Evolutionary conservation across 2,329 filamentous ascomycete genomes (phyloP).

Genomic region (Cladosporium sp.): DNA sequence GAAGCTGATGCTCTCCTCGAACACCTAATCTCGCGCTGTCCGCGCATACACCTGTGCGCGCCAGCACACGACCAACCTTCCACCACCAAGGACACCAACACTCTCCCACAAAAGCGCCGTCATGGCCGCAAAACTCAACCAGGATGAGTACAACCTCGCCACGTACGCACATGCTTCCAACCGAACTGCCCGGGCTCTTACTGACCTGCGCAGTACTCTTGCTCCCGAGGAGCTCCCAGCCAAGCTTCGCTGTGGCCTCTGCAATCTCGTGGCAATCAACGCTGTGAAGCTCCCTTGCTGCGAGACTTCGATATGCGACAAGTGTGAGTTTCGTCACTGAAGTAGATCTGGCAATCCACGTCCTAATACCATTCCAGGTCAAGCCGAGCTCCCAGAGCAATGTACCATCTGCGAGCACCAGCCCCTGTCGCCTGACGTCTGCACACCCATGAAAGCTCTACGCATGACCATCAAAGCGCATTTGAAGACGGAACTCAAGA

Average conservation of each 20-base stretch:
- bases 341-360: neutral
- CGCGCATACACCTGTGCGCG: neutral
- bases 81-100: neutral
- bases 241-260: slow-evolving; percentile 91
- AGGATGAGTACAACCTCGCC: slow-evolving; percentile 4
- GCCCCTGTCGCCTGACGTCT: slow-evolving; percentile 79
- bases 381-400: slow-evolving; percentile 55
- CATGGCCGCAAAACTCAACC: slow-evolving; percentile 8
- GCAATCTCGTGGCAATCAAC: slow-evolving; percentile 84
- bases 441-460: slow-evolving; percentile 84
- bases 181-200: neutral
- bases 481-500: slow-evolving; percentile 85
- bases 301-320: slow-evolving; percentile 88
- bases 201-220: neutral
- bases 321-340: slow-evolving; percentile 56
- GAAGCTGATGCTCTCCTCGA: neutral
- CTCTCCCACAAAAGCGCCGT: neutral
- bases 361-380: slow-evolving; percentile 52
- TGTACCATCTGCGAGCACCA: slow-evolving; percentile 84
- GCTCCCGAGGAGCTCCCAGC: slow-evolving; percentile 72
- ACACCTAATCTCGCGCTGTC: neutral
- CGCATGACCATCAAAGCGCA: slow-evolving; percentile 90
- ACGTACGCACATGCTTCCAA: neutral
- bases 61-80: neutral
- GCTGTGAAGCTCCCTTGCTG: slow-evolving; percentile 91